Percentiles rank a stretch among this genome's conserved stretches.
These are phyloP conservation scores for Ceratocystis harringtonii DNA, from an alignment of 2,329 filamentous ascomycete species.

Conservation along the genomic window DNA sequence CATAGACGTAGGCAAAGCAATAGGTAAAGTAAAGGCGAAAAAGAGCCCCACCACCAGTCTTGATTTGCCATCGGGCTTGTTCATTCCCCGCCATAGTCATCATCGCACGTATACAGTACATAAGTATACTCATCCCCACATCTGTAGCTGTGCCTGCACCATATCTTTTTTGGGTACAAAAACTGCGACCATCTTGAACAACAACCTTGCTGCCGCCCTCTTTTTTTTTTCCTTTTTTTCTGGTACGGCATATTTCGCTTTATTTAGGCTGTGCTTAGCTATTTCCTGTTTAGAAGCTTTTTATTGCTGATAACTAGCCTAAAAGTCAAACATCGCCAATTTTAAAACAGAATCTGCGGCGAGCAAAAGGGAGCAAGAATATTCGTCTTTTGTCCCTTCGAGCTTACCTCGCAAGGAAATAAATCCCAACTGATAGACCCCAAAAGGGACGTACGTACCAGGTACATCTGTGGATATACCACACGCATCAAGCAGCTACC, in stretches of 20 bases:
- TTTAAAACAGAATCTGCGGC: background rate
- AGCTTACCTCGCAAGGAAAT: background rate
- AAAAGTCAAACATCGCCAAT: constrained; percentile 1
- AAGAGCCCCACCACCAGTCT: background rate
- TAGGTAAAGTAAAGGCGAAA: background rate
- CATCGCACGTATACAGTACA: background rate
- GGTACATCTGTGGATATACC: constrained; percentile 1
- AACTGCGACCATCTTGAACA: background rate
- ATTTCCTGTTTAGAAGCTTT: background rate
- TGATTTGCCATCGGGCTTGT: background rate
- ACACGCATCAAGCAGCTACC: background rate
- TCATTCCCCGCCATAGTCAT: background rate
- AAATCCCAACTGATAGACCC: background rate
- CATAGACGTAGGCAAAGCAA: background rate
- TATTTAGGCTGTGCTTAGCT: background rate
- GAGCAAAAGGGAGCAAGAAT: background rate
- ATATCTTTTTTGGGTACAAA: background rate
- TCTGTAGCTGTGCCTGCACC: background rate
- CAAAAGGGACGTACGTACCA: background rate
- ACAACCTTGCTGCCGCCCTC: background rate
- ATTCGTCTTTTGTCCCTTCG: background rate
- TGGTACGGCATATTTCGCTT: background rate
- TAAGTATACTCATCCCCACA: background rate
- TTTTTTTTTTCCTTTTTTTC: background rate
- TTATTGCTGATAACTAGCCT: background rate